Conservation (phyloP, 2,329 filamentous ascomycete species). For the Dactylellina leptospora region DNA sequence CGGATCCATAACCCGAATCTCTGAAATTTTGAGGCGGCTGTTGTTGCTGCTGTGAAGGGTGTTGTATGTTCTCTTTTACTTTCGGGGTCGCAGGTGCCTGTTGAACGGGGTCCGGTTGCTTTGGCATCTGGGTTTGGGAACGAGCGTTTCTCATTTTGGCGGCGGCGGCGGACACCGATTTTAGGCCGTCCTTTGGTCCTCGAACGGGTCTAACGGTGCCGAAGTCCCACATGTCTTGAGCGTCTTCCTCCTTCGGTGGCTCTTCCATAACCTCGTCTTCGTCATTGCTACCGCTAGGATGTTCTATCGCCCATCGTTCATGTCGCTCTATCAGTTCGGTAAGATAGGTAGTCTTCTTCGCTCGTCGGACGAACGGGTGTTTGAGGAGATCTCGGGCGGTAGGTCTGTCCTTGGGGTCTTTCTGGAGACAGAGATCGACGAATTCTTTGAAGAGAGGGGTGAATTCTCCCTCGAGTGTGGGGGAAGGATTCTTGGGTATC, state of each 20-base stretch:
- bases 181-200: constrained; percentile 64
- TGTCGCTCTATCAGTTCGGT: constrained; percentile 94
- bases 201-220: constrained; percentile 88
- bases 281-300: constrained; percentile 76
- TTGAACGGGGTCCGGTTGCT: constrained; percentile 22
- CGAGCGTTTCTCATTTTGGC: constrained; percentile 63
- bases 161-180: constrained; percentile 46
- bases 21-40: constrained; percentile 42
- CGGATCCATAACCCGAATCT: constrained; percentile 54
- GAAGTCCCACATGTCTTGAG: constrained; percentile 98
- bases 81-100: constrained; percentile 8
- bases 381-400: constrained; percentile 85
- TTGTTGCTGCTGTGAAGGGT: constrained; percentile 13
- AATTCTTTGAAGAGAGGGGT: constrained; percentile 86
- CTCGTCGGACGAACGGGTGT: constrained; percentile 87
- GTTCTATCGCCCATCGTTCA: constrained; percentile 76
- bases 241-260: constrained; percentile 68
- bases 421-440: constrained; percentile 81
- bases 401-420: constrained; percentile 88
- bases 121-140: constrained; percentile 62
- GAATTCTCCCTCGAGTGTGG: constrained; percentile 72
- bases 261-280: constrained; percentile 66
- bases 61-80: constrained; percentile 42
- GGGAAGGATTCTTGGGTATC: constrained; percentile 79
- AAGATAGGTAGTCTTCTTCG: constrained; percentile 94